Conservation (phyloP, 2,329 filamentous ascomycete genomes). For the Cadophora luteo-olivacea region DNA sequence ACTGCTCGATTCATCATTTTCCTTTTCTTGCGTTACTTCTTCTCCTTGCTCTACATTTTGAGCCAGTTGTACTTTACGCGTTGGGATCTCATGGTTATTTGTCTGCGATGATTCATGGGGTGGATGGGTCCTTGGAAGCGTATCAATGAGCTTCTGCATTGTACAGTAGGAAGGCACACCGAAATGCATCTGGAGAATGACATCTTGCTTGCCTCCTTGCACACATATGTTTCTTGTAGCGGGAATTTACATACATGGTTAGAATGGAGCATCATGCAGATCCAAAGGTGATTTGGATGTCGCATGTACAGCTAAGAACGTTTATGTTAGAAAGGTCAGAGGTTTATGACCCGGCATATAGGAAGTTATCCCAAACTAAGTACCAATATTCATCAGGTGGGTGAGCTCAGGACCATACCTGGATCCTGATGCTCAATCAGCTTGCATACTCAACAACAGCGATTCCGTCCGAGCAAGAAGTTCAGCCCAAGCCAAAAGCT, state of each 20-base stretch:
- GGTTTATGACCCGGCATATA: too few species aligned
- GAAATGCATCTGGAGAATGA: neutral
- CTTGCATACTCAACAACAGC: constrained; percentile 1
- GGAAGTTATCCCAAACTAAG: too few species aligned
- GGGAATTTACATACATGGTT: too few species aligned
- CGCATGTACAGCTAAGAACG: too few species aligned
- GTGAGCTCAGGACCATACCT: too few species aligned
- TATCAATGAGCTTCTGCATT: neutral
- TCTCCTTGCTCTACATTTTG: neutral
- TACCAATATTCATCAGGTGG: too few species aligned
- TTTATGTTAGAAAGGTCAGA: too few species aligned
- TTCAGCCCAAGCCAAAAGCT: constrained; percentile 14
- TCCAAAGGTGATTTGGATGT: too few species aligned
- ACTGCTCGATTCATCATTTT: neutral
- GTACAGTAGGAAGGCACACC: neutral
- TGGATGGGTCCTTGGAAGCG: neutral
- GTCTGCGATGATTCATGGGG: neutral
- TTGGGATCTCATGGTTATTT: neutral
- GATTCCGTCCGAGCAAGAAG: constrained; percentile 5
- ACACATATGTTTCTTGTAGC: neutral
- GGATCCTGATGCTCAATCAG: too few species aligned
- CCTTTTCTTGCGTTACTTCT: neutral
- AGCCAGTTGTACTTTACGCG: neutral
- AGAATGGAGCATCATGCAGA: too few species aligned
- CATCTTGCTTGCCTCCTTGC: neutral